Evolutionary conservation across 139 green algal species (phyloP).

Genomic region (Eudorina sp.): DNA sequence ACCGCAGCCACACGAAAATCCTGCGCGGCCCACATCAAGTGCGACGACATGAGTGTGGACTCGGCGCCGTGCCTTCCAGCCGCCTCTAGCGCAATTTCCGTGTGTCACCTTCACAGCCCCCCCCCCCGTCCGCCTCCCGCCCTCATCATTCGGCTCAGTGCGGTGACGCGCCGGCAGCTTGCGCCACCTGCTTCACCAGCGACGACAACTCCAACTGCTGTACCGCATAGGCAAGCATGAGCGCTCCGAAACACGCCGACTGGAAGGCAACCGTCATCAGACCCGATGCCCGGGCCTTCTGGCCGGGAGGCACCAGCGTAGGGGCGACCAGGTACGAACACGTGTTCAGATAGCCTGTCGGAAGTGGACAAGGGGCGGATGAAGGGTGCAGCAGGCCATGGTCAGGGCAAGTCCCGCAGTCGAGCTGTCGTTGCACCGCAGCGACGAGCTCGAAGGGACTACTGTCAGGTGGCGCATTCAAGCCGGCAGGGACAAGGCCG

Average conservation of each 20-base stretch:
- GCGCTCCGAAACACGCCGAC: conserved; percentile 69
- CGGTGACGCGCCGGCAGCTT: not conserved
- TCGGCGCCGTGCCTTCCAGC: too few species aligned
- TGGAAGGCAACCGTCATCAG: conserved; percentile 83
- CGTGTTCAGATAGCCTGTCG: conserved; percentile 77
- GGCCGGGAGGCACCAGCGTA: conserved; percentile 57
- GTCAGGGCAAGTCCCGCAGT: not conserved
- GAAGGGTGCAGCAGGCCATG: not conserved
- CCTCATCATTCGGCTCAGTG: not conserved
- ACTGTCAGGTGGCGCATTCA: too few species aligned
- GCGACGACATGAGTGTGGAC: too few species aligned
- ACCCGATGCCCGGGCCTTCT: conserved; percentile 69
- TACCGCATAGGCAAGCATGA: conserved; percentile 65
- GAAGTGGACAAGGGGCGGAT: not conserved
- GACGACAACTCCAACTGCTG: conserved; percentile 42
- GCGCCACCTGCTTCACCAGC: conserved; percentile 6
- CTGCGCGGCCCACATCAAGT: too few species aligned
- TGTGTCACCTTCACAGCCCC: too few species aligned
- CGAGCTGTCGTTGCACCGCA: too few species aligned
- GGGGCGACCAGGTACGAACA: conserved; percentile 79
- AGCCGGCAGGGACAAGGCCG: too few species aligned
- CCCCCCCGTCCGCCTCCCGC: too few species aligned
- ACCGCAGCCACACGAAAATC: too few species aligned
- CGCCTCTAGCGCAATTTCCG: too few species aligned
- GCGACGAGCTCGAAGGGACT: too few species aligned